These are phyloP conservation scores for Solioccasus polychromus DNA, from an alignment of 768 basidiomycete genomes.

Conservation along the genomic window DNA sequence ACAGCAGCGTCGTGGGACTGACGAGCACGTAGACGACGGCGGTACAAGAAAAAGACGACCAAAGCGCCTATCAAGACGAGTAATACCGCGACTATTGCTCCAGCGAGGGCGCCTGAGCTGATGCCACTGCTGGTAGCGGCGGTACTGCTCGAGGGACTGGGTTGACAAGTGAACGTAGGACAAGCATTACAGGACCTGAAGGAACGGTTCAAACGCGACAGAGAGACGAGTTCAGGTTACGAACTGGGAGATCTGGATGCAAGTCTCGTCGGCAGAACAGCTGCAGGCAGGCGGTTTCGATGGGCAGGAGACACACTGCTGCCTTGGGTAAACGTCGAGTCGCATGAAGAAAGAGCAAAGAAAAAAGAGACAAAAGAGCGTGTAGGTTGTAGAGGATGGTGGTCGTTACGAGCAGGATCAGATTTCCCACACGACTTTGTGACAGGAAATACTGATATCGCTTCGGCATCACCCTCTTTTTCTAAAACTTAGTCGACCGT, in stretches of 20 bases:
- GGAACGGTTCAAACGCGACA: constrained; percentile 2
- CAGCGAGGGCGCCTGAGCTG: constrained; percentile 71
- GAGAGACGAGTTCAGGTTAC: constrained; percentile 16
- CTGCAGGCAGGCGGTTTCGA: constrained; percentile 47
- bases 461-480: no score
- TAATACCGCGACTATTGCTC: constrained; percentile 65
- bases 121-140: constrained; percentile 39
- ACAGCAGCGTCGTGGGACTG: constrained; percentile 27
- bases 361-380: constrained; percentile 33
- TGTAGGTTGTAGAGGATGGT: no score
- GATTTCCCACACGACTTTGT: no score
- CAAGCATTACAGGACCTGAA: constrained; percentile 60
- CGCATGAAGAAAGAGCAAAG: constrained; percentile 24
- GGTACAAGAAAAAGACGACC: constrained; percentile 59
- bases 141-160: constrained; percentile 18
- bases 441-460: no score
- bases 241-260: constrained; percentile 60
- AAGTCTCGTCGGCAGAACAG: constrained; percentile 54
- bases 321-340: constrained; percentile 38
- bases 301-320: constrained; percentile 54
- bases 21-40: constrained; percentile 50
- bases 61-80: constrained; percentile 54
- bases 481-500: no score
- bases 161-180: constrained; percentile 49
- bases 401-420: no score